Evolutionary conservation across 2,329 filamentous ascomycete species (phyloP).

Genomic region (Paracamarosporium sp.): DNA sequence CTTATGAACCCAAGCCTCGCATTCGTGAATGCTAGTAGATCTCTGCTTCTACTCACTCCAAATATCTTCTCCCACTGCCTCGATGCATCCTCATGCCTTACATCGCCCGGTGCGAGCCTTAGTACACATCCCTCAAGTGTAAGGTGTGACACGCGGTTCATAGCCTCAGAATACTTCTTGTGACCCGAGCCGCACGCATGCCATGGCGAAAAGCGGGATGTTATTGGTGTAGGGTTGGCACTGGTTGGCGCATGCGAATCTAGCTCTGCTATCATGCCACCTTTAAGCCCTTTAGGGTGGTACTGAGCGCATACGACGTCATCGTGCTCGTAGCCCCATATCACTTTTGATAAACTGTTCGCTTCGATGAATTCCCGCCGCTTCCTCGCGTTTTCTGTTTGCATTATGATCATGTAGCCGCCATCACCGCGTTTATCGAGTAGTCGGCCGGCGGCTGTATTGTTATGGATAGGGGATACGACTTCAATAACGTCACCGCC

Average conservation of each 20-base stretch:
- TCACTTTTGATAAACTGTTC: constrained; percentile 44
- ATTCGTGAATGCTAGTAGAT: constrained; percentile 47
- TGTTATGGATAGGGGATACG: constrained; percentile 45
- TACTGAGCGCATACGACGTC: constrained; percentile 51
- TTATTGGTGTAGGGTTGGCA: constrained; percentile 47
- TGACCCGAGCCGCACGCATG: constrained; percentile 51
- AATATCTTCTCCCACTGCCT: constrained; percentile 52
- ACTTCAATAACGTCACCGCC: constrained; percentile 55
- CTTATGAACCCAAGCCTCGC: constrained; percentile 46
- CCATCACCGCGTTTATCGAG: constrained; percentile 53
- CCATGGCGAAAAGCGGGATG: constrained; percentile 51
- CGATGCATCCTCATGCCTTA: constrained; percentile 44
- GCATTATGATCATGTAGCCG: constrained; percentile 59
- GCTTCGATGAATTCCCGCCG: constrained; percentile 48
- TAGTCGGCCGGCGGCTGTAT: constrained; percentile 51
- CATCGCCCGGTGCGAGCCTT: constrained; percentile 47
- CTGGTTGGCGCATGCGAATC: constrained; percentile 46
- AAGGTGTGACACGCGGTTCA: constrained; percentile 47
- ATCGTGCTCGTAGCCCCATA: constrained; percentile 43
- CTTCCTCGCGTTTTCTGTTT: constrained; percentile 49
- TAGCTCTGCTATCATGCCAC: constrained; percentile 54
- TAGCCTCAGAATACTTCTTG: constrained; percentile 41
- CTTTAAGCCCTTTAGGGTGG: constrained; percentile 53
- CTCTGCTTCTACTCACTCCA: constrained; percentile 49
- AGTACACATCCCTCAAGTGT: constrained; percentile 44